Conservation (phyloP, 768 basidiomycete species). For the Tylopilus sp. region DNA sequence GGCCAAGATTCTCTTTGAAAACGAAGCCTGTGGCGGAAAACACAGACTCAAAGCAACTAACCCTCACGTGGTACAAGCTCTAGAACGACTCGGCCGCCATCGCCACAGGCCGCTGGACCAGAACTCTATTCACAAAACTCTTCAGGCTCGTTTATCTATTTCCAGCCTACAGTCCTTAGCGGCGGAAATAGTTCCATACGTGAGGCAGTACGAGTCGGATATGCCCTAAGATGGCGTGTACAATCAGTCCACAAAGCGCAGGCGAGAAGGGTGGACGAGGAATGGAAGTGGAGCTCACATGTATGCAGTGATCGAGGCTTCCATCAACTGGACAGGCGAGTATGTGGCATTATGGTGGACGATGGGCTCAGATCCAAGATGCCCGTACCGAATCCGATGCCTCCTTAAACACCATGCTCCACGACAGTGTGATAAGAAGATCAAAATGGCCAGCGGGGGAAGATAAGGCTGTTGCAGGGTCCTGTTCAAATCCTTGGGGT, state of each 20-base stretch:
- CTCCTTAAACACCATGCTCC: background rate
- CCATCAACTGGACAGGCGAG: background rate
- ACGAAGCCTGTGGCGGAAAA: background rate
- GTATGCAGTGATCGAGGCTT: slow-evolving; percentile 4
- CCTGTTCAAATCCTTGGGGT: background rate
- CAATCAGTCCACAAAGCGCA: slow-evolving; percentile 5
- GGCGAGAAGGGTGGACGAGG: background rate
- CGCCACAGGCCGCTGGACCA: slow-evolving; percentile 14
- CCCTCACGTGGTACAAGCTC: slow-evolving; percentile 19
- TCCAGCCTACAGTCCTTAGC: slow-evolving; percentile 10
- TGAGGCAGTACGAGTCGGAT: background rate
- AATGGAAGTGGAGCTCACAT: slow-evolving; percentile 4
- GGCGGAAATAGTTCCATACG: background rate
- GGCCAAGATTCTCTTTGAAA: background rate
- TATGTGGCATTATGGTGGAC: background rate
- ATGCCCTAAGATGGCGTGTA: slow-evolving; percentile 1
- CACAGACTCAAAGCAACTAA: background rate
- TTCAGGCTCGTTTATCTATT: slow-evolving; percentile 8
- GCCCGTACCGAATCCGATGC: background rate
- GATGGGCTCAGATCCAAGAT: background rate
- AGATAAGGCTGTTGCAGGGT: background rate
- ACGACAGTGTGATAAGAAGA: slow-evolving; percentile 1
- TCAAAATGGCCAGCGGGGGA: background rate
- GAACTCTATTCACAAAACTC: slow-evolving; percentile 10
- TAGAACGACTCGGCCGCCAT: background rate